These are phyloP conservation scores for Teunomyces stri DNA, from an alignment of 805 yeast genomes.

Conservation along the genomic window DNA sequence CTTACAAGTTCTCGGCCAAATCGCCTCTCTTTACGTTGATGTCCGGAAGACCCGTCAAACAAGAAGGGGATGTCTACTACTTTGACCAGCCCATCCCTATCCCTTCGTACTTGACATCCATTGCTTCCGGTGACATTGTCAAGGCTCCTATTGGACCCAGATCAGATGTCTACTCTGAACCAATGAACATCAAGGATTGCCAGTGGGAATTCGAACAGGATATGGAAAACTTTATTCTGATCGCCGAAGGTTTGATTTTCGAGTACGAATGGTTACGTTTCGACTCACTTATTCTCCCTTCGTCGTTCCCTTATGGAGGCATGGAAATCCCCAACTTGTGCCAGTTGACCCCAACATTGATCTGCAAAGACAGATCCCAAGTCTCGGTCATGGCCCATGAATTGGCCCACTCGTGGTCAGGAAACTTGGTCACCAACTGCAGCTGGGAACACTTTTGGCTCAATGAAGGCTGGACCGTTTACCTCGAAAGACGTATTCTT, in stretches of 20 bases:
- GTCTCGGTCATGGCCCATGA: constrained; percentile 37
- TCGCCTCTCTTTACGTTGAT: constrained; percentile 27
- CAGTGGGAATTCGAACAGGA: constrained; percentile 37
- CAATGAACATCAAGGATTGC: constrained; percentile 23
- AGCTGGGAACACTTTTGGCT: constrained; percentile 41
- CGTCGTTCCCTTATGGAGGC: constrained; percentile 37
- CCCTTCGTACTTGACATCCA: constrained; percentile 33
- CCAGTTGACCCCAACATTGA: constrained; percentile 33
- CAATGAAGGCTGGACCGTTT: constrained; percentile 39
- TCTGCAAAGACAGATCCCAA: constrained; percentile 33
- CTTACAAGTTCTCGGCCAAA: constrained; percentile 22
- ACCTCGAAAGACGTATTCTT: constrained; percentile 32
- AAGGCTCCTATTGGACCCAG: constrained; percentile 33
- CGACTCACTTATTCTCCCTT: constrained; percentile 34
- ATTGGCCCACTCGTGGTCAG: constrained; percentile 39
- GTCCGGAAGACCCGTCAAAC: constrained; percentile 28
- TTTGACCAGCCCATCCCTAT: constrained; percentile 36
- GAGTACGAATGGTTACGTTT: constrained; percentile 34
- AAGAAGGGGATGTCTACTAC: constrained; percentile 15
- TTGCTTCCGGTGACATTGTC: constrained; percentile 32
- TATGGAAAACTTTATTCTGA: constrained; percentile 32
- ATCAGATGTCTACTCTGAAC: constrained; percentile 30
- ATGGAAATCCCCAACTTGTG: constrained; percentile 39
- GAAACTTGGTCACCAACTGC: constrained; percentile 35
- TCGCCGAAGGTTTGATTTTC: constrained; percentile 33